Percentiles rank a stretch among this genome's conserved stretches.
Evolutionary conservation across 495 filamentous ascomycete species (phyloP).

Genomic region (Rusavskia elegans): DNA sequence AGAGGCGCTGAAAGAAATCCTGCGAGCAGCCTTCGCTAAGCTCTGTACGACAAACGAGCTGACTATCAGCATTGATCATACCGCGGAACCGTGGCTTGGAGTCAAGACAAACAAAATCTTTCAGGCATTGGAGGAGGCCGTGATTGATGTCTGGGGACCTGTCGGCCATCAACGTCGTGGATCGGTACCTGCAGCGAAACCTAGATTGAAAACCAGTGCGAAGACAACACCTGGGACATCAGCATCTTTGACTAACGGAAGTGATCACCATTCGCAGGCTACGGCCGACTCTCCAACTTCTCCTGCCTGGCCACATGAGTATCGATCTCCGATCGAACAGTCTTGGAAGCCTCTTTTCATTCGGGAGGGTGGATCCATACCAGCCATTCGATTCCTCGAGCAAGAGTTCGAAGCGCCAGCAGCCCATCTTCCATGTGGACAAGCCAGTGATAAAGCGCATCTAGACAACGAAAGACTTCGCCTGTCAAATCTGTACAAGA

Average conservation of each 20-base stretch:
- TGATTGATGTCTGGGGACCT: conserved; percentile 66
- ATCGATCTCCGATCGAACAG: background rate
- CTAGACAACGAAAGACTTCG: conserved; percentile 85
- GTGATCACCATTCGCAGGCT: conserved; percentile 17
- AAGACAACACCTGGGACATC: conserved; percentile 34
- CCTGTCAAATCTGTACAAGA: conserved; percentile 77
- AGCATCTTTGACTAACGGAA: conserved; percentile 37
- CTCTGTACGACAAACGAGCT: conserved; percentile 69
- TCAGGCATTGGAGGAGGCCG: conserved; percentile 69
- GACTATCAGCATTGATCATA: conserved; percentile 71
- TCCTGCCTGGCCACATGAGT: background rate
- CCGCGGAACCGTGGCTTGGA: conserved; percentile 91
- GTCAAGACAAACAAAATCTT: conserved; percentile 86
- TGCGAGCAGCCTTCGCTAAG: conserved; percentile 52
- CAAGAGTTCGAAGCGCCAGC: conserved; percentile 88
- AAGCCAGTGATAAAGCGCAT: conserved; percentile 89
- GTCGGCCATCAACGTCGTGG: conserved; percentile 16
- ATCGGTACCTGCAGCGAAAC: conserved; percentile 14
- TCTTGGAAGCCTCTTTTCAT: conserved; percentile 50
- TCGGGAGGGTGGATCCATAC: conserved; percentile 87
- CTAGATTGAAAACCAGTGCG: conserved; percentile 13
- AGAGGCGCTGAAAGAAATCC: conserved; percentile 43
- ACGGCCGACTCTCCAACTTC: conserved; percentile 2
- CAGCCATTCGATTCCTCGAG: conserved; percentile 82
- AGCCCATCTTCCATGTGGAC: conserved; percentile 85